Evolutionary conservation across 179 eudicot species (phyloP).

Genomic region (Gypsophila paniculata): DNA sequence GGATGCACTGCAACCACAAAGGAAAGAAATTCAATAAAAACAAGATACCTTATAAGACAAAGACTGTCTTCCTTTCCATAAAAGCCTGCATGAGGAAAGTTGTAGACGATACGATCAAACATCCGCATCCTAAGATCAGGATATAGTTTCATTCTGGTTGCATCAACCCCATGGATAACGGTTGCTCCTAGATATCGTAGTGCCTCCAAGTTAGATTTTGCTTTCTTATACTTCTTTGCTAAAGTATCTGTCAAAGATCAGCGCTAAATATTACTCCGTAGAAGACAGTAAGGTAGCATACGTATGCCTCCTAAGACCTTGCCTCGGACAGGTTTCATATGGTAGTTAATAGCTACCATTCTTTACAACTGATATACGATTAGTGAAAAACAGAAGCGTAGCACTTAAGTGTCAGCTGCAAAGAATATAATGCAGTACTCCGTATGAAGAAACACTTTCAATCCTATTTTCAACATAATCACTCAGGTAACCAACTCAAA

Average conservation of each 20-base stretch:
- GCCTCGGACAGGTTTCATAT: background rate
- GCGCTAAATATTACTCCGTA: background rate
- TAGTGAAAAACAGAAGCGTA: no score
- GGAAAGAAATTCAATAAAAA: background rate
- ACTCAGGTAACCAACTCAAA: no score
- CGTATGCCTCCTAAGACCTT: background rate
- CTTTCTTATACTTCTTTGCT: conserved; percentile 48
- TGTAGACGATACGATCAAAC: conserved; percentile 57
- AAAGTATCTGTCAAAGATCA: conserved; percentile 26
- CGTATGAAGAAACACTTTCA: no score
- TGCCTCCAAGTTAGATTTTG: conserved; percentile 32
- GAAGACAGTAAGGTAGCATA: background rate
- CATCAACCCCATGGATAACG: conserved; percentile 54
- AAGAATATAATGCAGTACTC: no score
- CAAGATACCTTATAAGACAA: conserved; percentile 37
- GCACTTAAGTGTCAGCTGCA: no score
- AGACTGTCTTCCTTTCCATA: conserved; percentile 36
- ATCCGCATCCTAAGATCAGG: conserved; percentile 36
- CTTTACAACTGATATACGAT: no score
- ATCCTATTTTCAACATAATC: no score
- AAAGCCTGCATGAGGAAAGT: conserved; percentile 71
- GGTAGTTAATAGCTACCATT: no score
- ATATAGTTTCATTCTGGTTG: conserved; percentile 44
- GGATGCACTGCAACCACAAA: background rate
- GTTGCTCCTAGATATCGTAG: conserved; percentile 38